Evolutionary conservation across 2,329 filamentous ascomycete species (phyloP).

Genomic region (Fusarium pseudoanthophilum): DNA sequence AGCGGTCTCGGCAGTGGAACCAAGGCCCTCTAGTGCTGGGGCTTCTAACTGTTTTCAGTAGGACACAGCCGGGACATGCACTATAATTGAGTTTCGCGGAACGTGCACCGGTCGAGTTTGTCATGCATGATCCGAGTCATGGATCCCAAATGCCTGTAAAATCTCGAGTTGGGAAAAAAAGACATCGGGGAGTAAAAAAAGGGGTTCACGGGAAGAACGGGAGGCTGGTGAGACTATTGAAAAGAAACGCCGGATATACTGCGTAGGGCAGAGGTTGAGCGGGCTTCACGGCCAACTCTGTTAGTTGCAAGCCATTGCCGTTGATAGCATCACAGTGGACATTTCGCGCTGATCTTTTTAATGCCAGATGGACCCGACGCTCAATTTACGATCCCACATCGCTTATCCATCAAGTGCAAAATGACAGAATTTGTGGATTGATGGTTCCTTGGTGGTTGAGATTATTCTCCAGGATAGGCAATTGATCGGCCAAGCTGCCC

Average conservation of each 20-base stretch:
- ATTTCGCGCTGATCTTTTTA: background rate
- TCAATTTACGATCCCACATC: background rate
- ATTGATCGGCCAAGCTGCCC: background rate
- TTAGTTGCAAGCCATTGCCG: background rate
- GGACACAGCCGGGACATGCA: background rate
- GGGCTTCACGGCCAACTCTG: background rate
- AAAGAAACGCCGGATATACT: background rate
- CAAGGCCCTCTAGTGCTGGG: background rate
- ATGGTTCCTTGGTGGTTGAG: background rate
- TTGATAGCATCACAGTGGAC: background rate
- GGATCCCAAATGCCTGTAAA: background rate
- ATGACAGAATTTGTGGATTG: slow-evolving; percentile 1
- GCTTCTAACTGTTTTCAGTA: background rate
- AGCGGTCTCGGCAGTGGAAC: slow-evolving; percentile 11
- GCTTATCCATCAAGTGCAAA: background rate
- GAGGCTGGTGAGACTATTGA: background rate
- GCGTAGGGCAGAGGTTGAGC: background rate
- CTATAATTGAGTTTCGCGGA: background rate
- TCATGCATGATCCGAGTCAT: background rate
- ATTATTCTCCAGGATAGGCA: background rate
- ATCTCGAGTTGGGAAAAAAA: background rate
- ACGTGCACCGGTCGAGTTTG: background rate
- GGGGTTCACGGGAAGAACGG: background rate
- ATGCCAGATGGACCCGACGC: background rate
- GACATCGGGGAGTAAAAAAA: background rate